Evolutionary conservation across 176 grass and related monocot genomes (phyloP), one percentile per base, ranked within the genome.

Genomic region (Lolium perenne): DNA sequence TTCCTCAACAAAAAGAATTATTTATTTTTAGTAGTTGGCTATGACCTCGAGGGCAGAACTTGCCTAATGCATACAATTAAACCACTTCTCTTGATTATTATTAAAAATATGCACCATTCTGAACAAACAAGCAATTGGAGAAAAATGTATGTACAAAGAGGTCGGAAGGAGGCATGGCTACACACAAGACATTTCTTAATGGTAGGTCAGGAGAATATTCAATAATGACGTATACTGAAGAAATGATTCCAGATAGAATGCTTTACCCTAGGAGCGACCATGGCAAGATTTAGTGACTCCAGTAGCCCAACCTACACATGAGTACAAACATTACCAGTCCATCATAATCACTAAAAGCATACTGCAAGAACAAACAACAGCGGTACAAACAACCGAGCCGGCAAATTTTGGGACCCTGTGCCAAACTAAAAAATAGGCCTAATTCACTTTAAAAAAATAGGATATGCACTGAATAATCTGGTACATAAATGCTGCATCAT

Each of bases 251-350:
- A 21, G 13, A 50, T 3, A 74, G 40, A 80, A 62, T 51, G 8
- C 40, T 77, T 26, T 65, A 97, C 93, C 93, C 95, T 4, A 41
- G 40, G 95, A 45, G 93, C 78, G 0, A 95, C 95, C 41, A 97
- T 97, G 51, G 93, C 91, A 86, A 29, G 26, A 29, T 97, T 97
- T 80, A 97, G 82, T 29, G 72, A 97, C 95, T 82, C 95, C 95
- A 60, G 91, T 97, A 65, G 95, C 92, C 84, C 94, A 86, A 79
- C 95, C 95, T 97, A 79, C 3, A 91, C 47, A 84, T 65, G 51
- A 56, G 58, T 53, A 81, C 16, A 81, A 47, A 71, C 66, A 54
- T 80, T 83, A 15, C 82, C 45, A 41, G 46, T 66, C 45, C 74
- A 20, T 2, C 8, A 76, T 64, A 40, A 54, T 16, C 8, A 71